Evolutionary conservation across 305 asterid genomes (phyloP).

Genomic region (Ajuga reptans): DNA sequence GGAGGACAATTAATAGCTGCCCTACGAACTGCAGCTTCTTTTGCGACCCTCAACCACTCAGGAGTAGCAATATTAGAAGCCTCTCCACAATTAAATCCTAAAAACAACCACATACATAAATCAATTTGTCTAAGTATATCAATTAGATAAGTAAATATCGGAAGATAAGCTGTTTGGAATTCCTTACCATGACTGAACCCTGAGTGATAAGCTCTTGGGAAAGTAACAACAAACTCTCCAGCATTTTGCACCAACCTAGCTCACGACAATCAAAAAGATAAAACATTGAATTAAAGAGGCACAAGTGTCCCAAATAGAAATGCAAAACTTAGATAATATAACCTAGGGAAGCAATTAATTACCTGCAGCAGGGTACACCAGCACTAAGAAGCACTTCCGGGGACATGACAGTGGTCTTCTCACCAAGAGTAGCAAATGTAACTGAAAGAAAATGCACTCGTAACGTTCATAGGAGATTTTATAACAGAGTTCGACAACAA

Average conservation of each 20-base stretch:
- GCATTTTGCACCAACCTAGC: conserved; percentile 94
- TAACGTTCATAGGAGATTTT: conserved; percentile 23
- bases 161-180: conserved; percentile 12
- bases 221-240: conserved; percentile 97
- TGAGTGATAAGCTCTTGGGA: conserved; percentile 99
- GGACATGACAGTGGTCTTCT: conserved; percentile 99
- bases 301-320: neutral
- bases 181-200: conserved; percentile 97
- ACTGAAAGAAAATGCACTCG: conserved; percentile 49
- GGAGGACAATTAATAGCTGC: conserved; percentile 95
- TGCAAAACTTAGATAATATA: neutral
- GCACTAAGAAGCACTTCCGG: conserved; percentile 93
- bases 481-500: conserved; percentile 1
- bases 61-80: conserved; percentile 99
- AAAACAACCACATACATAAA: conserved; percentile 2
- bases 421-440: conserved; percentile 93
- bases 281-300: conserved; percentile 15
- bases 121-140: neutral
- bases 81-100: conserved; percentile 97
- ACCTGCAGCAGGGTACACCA: conserved; percentile 99
- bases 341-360: conserved; percentile 25
- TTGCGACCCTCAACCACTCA: conserved; percentile 93
- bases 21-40: conserved; percentile 96
- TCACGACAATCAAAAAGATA: conserved; percentile 17
- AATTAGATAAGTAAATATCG: conserved; percentile 16